Evolutionary conservation across 257 asterid genomes (phyloP), one percentile per base, ranked within the genome.

Genomic region (Galeopsis tetrahit): DNA sequence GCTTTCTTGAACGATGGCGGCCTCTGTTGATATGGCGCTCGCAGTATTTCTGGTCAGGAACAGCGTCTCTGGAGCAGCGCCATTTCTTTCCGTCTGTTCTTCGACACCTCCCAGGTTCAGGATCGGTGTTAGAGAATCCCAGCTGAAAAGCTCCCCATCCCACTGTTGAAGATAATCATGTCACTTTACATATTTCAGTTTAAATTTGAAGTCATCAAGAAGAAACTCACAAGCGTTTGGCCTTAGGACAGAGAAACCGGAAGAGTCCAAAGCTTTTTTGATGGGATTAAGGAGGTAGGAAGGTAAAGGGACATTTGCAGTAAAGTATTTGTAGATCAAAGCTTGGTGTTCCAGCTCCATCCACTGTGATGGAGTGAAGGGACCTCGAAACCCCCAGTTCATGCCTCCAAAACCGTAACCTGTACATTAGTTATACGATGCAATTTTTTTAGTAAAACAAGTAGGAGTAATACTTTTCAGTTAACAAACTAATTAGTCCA

Each of bases 1-100:
- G 99, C 99, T 95, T 95, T 95, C 98, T 95, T 95, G 99, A 95
- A 92, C 99, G 98, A 76, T 92, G 99, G 80, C 99, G 99, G 82
- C 99, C 98, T 78, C 99, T 74, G 83, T 95, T 95, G 85, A 95
- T 84, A 66, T 95, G 99, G 62, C 99, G 96, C 80, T 95, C 99
- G 52, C 99, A 95, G 70, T 92, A 95, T 64, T 95, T 95, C 81
- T 92, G 96, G 34, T 92, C 97, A 2, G 88, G 82, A 4, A 92
- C 89, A 4, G 96, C 98, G 10, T 95, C 98, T 69, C 90, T 79
- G 1, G 98, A 88, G 92, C 99, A 92, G 86, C 99, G 93, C 99
- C 99, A 95, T 77, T 95, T 95, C 85, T 95, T 92, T 59, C 99
- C 99, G 48, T 95, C 99, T 0, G 99, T 95, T 61, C 99, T 76